Percentiles rank a stretch among this genome's conserved stretches.
Evolutionary conservation across 352 stramenopile genomes (phyloP).

Genomic region (Thalassiosira exigua): DNA sequence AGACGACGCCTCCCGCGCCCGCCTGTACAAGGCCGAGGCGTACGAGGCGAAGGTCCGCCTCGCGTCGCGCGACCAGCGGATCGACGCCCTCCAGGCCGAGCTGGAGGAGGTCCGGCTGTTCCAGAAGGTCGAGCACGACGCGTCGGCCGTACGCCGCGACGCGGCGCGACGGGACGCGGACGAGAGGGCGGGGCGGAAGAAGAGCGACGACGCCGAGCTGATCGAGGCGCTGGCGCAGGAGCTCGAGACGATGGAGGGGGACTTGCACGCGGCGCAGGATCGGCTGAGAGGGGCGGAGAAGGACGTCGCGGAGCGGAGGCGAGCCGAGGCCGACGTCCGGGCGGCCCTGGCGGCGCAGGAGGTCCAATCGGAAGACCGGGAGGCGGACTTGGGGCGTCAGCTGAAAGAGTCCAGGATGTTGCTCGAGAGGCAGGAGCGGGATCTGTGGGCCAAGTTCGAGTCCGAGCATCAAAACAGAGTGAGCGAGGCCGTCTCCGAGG

Average conservation of each 20-base stretch:
- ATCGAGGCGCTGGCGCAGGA: slow-evolving; percentile 42
- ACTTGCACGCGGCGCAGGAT: slow-evolving; percentile 4
- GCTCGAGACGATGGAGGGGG: slow-evolving; percentile 27
- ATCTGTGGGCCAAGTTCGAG: too few relatives aligned
- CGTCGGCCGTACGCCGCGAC: too few relatives aligned
- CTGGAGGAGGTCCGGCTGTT: slow-evolving; percentile 36
- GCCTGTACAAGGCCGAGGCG: slow-evolving; percentile 43
- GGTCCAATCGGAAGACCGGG: too few relatives aligned
- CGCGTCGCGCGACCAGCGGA: slow-evolving; percentile 36
- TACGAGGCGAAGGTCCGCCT: slow-evolving; percentile 44
- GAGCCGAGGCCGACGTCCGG: neutral
- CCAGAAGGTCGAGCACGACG: neutral
- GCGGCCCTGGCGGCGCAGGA: too few relatives aligned
- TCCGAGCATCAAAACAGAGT: too few relatives aligned
- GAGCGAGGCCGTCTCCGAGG: neutral
- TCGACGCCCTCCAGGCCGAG: slow-evolving; percentile 33
- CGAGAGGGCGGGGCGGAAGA: neutral
- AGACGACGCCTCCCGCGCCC: slow-evolving; percentile 7
- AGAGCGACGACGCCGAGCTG: slow-evolving; percentile 29
- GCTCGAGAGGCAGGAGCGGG: too few relatives aligned
- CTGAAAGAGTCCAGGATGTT: too few relatives aligned
- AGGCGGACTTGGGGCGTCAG: too few relatives aligned
- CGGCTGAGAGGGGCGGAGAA: too few relatives aligned
- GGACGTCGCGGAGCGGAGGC: too few relatives aligned
- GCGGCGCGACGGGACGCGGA: too few relatives aligned